phyloP scores from a whole-genome alignment of 2,329 filamentous ascomycete species.

The Chrysoporthe austroafricana region DNA sequence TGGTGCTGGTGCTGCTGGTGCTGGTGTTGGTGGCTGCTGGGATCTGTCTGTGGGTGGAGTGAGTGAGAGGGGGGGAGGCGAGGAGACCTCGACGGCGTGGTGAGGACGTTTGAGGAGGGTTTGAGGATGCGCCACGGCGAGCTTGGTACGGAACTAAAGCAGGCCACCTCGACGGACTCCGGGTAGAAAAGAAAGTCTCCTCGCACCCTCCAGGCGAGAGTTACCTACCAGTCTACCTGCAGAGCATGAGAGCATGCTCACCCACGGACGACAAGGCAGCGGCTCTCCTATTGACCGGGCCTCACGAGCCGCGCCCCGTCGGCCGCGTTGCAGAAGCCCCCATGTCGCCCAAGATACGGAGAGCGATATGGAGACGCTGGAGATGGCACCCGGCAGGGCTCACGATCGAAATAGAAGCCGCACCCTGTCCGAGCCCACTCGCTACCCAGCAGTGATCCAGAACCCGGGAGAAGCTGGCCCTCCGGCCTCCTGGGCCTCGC shows the following conservation, averaged over 20 bases:
- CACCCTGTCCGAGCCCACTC: not conserved
- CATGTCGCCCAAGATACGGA: not conserved
- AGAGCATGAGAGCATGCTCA: not conserved
- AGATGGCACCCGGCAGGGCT: not conserved
- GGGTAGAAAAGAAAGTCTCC: not conserved
- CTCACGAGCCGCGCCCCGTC: not conserved
- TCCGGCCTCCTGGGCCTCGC: not conserved
- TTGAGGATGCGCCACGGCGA: constrained; percentile 3
- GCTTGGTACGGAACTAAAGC: not conserved
- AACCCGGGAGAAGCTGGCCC: not conserved
- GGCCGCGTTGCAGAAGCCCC: not conserved
- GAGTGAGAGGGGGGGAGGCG: not conserved
- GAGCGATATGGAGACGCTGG: not conserved
- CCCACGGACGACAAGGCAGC: not conserved
- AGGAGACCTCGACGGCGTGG: not conserved
- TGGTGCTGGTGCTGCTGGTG: no score
- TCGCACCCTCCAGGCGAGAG: no score
- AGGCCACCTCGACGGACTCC: not conserved
- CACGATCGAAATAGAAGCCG: constrained; percentile 3
- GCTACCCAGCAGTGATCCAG: not conserved
- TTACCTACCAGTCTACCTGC: no score
- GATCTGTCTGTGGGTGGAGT: no score
- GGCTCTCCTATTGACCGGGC: no score
- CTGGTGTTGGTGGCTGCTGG: no score
- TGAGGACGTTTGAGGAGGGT: not conserved